Base-by-base conservation (phyloP, 352 stramenopile species). In the Phytophthora lateralis region DNA sequence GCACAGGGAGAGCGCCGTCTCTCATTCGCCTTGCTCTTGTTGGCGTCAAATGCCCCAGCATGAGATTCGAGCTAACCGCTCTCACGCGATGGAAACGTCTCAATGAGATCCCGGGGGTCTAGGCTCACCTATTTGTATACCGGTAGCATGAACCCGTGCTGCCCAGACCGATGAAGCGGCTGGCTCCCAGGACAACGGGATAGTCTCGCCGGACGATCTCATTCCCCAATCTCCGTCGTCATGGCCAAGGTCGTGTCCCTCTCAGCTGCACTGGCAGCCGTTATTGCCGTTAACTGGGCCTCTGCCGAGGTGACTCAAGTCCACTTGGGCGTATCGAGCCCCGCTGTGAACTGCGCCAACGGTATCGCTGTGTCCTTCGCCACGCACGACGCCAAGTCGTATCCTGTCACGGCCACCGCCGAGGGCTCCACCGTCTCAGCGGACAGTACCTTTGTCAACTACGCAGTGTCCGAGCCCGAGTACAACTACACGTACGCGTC, bases 401-500 rank as follows among this genome's bases (percentile, higher is more conserved):
- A 74, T 27, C 50, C 38, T 6, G 68, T 82, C 45, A 72, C 56
- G 9, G 63, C 63, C 32, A 78, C 60, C 44, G 55, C 60, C 10
- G 43, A 20, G 18, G 48, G 24, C 24, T 50, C 54, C 2, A 71
- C 58, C 17, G 41, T 76, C 21, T 69, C 29, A 10, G 45, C 58
- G 14, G 41, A 65, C n/a, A 74, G 66, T 37, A 76, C 74, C 0
- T 74, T 59, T 50, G 53, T 64, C 43, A 78, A 63, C 32, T 80
- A 76, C 60, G 66, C 58, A 18, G 65, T 82, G 44, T 47, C 55
- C 30, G 66, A 78, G 29, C 50, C 68, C n/a, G 51, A 76, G 59
- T 78, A 76, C 48, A 78, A 80, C 44, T 82, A 82, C 67, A 71
- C 58, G 18, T 86, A 86, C 71, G 38, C 60, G 60, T 86, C 76